Conservation (phyloP, 179 eudicot species). For the Vitellaria paradoxa region DNA sequence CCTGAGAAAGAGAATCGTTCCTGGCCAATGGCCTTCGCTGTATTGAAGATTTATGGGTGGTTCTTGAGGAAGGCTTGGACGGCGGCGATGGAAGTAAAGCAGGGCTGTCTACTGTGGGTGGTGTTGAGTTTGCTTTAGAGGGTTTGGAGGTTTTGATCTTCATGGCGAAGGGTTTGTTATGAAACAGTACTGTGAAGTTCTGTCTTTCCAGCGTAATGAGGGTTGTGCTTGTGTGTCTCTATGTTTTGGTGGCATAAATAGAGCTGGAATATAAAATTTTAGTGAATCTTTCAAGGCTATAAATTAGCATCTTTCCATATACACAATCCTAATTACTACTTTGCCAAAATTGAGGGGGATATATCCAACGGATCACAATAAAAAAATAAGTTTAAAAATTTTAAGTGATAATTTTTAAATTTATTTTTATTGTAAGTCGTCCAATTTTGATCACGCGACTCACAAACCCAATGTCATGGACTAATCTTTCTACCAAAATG, state of each 20-base stretch:
- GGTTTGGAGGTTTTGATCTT: slow-evolving; percentile 2
- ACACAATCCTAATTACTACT: not conserved
- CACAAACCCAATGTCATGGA: too few species aligned
- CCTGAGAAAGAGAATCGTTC: not conserved
- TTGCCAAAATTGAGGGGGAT: not conserved
- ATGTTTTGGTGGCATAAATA: not conserved
- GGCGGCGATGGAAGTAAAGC: not conserved
- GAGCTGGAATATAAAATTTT: not conserved
- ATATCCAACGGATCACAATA: not conserved
- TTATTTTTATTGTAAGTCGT: too few species aligned
- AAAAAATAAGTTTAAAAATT: too few species aligned
- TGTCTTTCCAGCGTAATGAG: not conserved
- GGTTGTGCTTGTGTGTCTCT: not conserved
- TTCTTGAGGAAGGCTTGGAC: not conserved
- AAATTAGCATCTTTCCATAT: not conserved
- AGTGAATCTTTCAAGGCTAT: not conserved
- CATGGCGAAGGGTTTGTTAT: not conserved
- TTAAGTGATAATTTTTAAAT: too few species aligned
- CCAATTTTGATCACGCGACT: too few species aligned
- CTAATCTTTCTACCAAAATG: too few species aligned
- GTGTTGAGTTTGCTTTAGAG: not conserved
- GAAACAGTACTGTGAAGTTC: too few species aligned
- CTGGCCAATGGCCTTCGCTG: not conserved
- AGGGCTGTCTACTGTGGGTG: not conserved
- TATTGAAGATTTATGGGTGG: not conserved